Percentiles rank a stretch among this genome's conserved stretches.
phyloP scores from a whole-genome alignment of 768 basidiomycete species.

The Tricholoma saponaceum region DNA sequence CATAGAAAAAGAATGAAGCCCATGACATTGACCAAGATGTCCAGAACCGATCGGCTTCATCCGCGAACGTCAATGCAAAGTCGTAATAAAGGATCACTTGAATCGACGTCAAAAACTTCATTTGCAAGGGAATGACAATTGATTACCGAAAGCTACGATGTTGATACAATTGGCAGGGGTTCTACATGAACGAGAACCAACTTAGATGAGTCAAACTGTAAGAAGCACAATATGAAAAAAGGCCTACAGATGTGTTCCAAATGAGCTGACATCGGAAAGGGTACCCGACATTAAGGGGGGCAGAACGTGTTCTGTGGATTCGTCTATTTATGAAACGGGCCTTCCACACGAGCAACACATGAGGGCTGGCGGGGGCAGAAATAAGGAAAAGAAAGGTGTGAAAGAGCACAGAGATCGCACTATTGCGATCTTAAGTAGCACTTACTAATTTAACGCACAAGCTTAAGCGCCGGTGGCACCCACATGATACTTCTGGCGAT shows the following conservation, averaged over 20 bases:
- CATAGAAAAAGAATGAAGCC: slow-evolving; percentile 36
- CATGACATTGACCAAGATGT: slow-evolving; percentile 22
- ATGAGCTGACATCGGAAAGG: not conserved
- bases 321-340: not conserved
- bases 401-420: too few species aligned
- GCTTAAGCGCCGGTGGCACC: too few species aligned
- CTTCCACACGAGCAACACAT: too few species aligned
- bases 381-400: not conserved
- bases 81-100: slow-evolving; percentile 45
- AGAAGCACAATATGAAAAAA: not conserved
- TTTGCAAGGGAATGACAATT: not conserved
- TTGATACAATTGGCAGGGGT: slow-evolving; percentile 7
- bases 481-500: too few species aligned
- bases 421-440: too few species aligned
- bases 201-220: not conserved
- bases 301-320: not conserved
- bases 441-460: too few species aligned
- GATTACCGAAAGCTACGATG: slow-evolving; percentile 13
- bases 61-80: slow-evolving; percentile 40
- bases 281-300: not conserved
- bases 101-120: not conserved
- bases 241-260: not conserved
- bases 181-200: not conserved
- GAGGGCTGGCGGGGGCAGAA: too few species aligned
- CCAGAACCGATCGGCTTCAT: slow-evolving; percentile 47